Percentiles rank a stretch among this genome's conserved stretches.
Evolutionary conservation across 345 rosid genomes (phyloP).

Genomic region (Sisymbrium irio): DNA sequence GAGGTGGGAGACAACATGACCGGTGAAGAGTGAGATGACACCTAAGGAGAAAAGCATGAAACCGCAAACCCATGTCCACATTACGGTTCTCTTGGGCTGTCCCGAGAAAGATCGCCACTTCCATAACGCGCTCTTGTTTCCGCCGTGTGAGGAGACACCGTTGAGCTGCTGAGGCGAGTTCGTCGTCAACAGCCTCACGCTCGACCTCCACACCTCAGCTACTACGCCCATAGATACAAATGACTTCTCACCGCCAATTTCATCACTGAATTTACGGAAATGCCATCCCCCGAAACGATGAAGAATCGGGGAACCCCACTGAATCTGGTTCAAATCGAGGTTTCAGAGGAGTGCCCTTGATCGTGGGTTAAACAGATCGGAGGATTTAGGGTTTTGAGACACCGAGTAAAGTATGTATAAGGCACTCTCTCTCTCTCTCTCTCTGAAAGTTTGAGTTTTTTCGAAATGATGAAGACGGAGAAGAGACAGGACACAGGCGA

Average conservation of each 20-base stretch:
- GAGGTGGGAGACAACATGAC: constrained; percentile 91
- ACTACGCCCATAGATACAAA: constrained; percentile 45
- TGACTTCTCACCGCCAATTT: constrained; percentile 25
- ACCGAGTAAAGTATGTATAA: not conserved
- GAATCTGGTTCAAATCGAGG: constrained; percentile 15
- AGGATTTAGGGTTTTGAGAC: constrained; percentile 33
- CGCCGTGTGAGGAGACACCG: constrained; percentile 33
- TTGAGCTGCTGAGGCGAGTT: constrained; percentile 65
- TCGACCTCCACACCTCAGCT: constrained; percentile 54
- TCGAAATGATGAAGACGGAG: constrained; percentile 27
- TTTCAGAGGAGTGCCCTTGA: not conserved
- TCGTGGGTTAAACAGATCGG: constrained; percentile 21
- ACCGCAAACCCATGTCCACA: constrained; percentile 77
- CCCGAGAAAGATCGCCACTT: constrained; percentile 47
- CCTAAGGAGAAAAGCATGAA: constrained; percentile 85
- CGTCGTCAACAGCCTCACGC: constrained; percentile 48
- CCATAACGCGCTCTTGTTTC: constrained; percentile 36
- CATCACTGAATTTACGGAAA: constrained; percentile 41
- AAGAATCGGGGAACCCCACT: constrained; percentile 24
- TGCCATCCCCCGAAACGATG: constrained; percentile 30
- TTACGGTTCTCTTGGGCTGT: constrained; percentile 46
- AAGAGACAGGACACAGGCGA: constrained; percentile 13
- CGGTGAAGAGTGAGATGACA: constrained; percentile 85
- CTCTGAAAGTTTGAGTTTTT: constrained; percentile 2
- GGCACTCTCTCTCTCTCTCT: constrained; percentile 25